A percentile compares a stretch with the other conserved stretches of the same genome.
Conservation (phyloP, 495 filamentous ascomycete genomes). For the Xanthoparmelia taractica region DNA sequence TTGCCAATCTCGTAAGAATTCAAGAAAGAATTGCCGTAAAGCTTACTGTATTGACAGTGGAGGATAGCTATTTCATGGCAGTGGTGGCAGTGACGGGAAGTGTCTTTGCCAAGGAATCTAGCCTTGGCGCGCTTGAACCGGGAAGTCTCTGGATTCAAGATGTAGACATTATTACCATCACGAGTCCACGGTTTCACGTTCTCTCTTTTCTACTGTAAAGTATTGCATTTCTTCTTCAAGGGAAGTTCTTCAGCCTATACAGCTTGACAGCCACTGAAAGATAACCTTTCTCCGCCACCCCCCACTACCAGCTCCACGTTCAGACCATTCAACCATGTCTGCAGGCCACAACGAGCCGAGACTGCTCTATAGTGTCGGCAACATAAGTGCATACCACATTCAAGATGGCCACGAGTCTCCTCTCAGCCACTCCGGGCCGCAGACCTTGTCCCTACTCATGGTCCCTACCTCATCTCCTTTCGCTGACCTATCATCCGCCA, state of each 20-base stretch:
- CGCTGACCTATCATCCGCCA: slow-evolving; percentile 50
- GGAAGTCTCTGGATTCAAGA: neutral
- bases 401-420: slow-evolving; percentile 76
- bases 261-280: neutral
- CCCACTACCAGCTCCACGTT: slow-evolving; percentile 3
- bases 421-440: slow-evolving; percentile 75
- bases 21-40: no score
- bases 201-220: neutral
- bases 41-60: no score
- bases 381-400: slow-evolving; percentile 79
- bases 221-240: neutral
- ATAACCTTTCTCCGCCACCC: neutral
- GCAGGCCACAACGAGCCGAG: slow-evolving; percentile 58
- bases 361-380: slow-evolving; percentile 74
- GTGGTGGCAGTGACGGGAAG: no score
- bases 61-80: no score
- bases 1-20: no score
- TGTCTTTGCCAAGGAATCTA: neutral
- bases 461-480: slow-evolving; percentile 75
- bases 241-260: neutral
- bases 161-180: neutral
- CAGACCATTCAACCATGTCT: slow-evolving; percentile 6
- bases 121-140: neutral
- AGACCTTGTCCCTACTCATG: slow-evolving; percentile 88
- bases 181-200: neutral